phyloP scores from a whole-genome alignment of 108 stramenopile species.

The Nitzschia inconspicua region DNA sequence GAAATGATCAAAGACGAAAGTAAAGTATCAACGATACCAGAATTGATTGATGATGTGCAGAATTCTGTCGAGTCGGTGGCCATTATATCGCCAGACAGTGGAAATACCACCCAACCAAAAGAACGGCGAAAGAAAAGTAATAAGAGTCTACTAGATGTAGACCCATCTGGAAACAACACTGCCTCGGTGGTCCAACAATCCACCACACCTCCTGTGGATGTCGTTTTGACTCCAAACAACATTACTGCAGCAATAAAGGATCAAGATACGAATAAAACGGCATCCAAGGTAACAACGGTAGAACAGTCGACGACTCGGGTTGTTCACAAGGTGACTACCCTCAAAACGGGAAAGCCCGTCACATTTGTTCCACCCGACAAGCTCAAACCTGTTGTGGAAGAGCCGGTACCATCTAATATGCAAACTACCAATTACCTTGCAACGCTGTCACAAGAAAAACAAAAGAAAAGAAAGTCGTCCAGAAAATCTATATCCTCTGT shows the following conservation, averaged over 20 bases:
- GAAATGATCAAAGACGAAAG: no score
- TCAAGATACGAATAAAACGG: no score
- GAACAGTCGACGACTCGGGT: neutral
- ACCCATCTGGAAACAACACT: neutral
- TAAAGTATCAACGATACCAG: no score
- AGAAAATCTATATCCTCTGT: neutral
- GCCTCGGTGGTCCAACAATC: neutral
- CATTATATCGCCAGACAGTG: no score
- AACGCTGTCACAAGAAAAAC: constrained; percentile 7
- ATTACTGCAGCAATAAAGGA: neutral
- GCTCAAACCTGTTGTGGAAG: constrained; percentile 1
- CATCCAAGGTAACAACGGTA: neutral
- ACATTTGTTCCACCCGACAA: neutral
- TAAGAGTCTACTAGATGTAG: neutral
- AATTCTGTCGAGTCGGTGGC: no score
- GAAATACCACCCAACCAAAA: neutral
- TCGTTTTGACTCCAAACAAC: neutral
- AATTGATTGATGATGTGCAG: no score
- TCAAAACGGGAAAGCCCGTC: neutral
- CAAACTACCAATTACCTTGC: constrained; percentile 13
- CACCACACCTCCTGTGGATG: neutral
- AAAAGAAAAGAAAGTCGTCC: neutral
- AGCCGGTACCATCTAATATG: constrained; percentile 10
- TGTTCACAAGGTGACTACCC: constrained; percentile 20
- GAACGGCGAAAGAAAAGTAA: neutral